phyloP scores from a whole-genome alignment of 1,284 basidiomycete genomes.

The Boletus semigastroideus region DNA sequence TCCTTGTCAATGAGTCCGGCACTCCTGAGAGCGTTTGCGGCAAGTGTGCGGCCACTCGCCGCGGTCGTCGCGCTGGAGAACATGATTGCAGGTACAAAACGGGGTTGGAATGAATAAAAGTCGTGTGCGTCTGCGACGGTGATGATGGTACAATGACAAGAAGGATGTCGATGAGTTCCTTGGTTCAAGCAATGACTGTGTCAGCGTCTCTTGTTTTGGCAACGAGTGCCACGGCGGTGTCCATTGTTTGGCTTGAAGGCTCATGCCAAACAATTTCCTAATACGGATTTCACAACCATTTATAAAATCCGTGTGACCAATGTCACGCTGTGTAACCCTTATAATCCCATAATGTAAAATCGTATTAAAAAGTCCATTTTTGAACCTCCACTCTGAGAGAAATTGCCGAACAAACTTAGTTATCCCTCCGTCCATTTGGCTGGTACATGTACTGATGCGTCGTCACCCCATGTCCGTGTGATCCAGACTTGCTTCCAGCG shows the following conservation, averaged over 20 bases:
- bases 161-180: conserved; percentile 22
- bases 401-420: conserved; percentile 10
- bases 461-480: conserved; percentile 34
- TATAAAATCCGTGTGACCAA: conserved; percentile 17
- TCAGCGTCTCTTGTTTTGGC: conserved; percentile 24
- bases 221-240: conserved; percentile 8
- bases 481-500: conserved; percentile 33
- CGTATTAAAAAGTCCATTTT: conserved; percentile 1
- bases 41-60: conserved; percentile 55
- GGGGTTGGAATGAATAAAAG: not conserved
- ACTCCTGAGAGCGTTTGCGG: conserved; percentile 56
- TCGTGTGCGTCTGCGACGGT: not conserved
- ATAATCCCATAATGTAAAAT: conserved; percentile 17
- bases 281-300: not conserved
- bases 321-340: conserved; percentile 17
- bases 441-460: conserved; percentile 47
- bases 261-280: conserved; percentile 26
- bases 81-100: conserved; percentile 32
- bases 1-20: conserved; percentile 75
- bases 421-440: conserved; percentile 39
- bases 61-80: conserved; percentile 54
- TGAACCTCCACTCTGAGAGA: conserved; percentile 1
- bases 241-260: conserved; percentile 25
- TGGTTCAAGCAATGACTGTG: conserved; percentile 22
- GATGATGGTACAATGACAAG: conserved; percentile 18